Evolutionary conservation across 2,329 filamentous ascomycete genomes (phyloP).

Genomic region (Zasmidium cellare): DNA sequence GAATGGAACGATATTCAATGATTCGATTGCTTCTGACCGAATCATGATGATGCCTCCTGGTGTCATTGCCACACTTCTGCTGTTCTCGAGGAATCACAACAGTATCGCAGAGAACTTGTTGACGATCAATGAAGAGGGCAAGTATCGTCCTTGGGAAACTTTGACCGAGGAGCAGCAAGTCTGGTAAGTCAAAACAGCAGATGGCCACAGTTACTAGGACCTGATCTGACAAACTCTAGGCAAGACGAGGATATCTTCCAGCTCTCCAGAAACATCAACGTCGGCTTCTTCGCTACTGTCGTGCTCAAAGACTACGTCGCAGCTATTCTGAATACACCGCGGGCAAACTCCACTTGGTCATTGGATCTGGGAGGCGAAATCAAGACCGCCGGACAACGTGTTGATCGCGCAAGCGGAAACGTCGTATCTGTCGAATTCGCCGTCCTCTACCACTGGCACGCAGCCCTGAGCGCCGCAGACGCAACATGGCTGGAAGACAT

Average conservation of each 20-base stretch:
- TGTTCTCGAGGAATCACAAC: conserved; percentile 52
- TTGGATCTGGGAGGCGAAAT: conserved; percentile 49
- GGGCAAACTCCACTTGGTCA: conserved; percentile 48
- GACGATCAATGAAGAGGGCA: conserved; percentile 46
- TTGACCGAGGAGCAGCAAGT: conserved; percentile 39
- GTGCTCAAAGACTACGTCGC: conserved; percentile 49
- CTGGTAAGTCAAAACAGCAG: conserved; percentile 34
- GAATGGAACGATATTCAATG: conserved; percentile 45
- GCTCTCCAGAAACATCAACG: conserved; percentile 48
- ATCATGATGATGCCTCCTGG: conserved; percentile 53
- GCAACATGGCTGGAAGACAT: conserved; percentile 49
- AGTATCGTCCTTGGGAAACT: conserved; percentile 43
- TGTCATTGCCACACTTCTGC: conserved; percentile 42
- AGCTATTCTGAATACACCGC: conserved; percentile 48
- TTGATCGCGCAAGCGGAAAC: conserved; percentile 47
- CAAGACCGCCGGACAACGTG: conserved; percentile 40
- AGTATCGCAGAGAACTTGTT: conserved; percentile 42
- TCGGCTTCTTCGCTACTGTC: conserved; percentile 49
- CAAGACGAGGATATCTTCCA: conserved; percentile 54
- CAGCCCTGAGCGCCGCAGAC: conserved; percentile 46
- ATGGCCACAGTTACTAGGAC: background rate
- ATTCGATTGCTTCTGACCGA: conserved; percentile 46
- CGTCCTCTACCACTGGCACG: conserved; percentile 51
- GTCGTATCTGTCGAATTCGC: conserved; percentile 50
- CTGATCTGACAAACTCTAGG: conserved; percentile 31